Base-by-base conservation (phyloP, 1,139 yeast species). In the Debaryomyces psychrophilus region DNA sequence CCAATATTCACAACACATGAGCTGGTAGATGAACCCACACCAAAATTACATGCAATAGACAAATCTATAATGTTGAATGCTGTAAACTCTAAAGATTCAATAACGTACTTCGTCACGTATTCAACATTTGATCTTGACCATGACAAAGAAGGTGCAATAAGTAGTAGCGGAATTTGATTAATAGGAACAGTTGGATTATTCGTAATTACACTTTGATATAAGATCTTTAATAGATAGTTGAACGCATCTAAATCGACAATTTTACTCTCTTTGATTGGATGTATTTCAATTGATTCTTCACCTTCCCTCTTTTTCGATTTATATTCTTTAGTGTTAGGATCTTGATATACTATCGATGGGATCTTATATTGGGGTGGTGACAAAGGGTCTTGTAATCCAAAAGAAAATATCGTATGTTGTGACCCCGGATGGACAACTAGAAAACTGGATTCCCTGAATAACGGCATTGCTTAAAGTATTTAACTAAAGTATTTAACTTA, bases 1-100 rank as follows among this genome's bases (percentile, higher is more conserved):
- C 98, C 98, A 37, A 93, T 76, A 64, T 93, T 96, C 39, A 93
- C 82, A 18, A 93, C 89, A 33, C 86, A 67, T 1, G 93, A 79
- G 47, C 76, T 81, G 15, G 83, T 69, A 26, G 76, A 71, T 51
- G 76, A 68, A 2, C 85, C 83, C 60, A 85, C 77, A 0, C 97
- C 95, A 65, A 84, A 90, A 11, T 86, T 73, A 1, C 92, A 74
- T 4, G 92, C 88, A 40, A 90, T 68, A 1, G 93, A 75, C 31
- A 79, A 69, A 45, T 95, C 90, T 40, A 88, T 60, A 2, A 90
- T 64, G 44, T 89, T 77, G 57, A 92, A 82, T 0, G 89, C 95
- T 6, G 89, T 84, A 45, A 90, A 73, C 49, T 85, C 85, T 56
- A 90, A 71, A 14, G 73, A 69, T 64, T 90, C 97, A 62, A 92